A percentile compares a stretch with the other conserved stretches of the same genome.
Evolutionary conservation across 2,329 filamentous ascomycete genomes (phyloP).

Genomic region (Colletotrichum kahawae): DNA sequence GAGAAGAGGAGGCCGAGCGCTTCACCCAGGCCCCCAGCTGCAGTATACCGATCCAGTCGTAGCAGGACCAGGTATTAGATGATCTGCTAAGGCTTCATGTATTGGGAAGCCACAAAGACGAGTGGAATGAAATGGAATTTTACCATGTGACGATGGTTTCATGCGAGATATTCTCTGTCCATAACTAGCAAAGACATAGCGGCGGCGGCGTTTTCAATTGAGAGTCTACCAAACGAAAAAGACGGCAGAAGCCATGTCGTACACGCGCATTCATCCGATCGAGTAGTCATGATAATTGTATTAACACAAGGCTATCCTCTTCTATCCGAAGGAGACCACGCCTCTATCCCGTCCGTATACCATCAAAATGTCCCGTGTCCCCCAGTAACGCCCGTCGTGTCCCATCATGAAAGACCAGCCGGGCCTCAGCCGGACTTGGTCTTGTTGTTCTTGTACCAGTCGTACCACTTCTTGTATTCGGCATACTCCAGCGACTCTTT

Average conservation of each 20-base stretch:
- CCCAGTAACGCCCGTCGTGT: constrained; percentile 1
- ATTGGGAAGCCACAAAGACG: neutral
- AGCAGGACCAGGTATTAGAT: constrained; percentile 11
- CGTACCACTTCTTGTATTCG: constrained; percentile 81
- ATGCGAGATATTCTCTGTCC: neutral
- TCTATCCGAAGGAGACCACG: neutral
- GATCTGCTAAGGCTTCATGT: neutral
- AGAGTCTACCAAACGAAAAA: neutral
- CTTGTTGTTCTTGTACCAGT: constrained; percentile 63
- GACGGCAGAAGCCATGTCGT: neutral
- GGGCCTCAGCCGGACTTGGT: constrained; percentile 5
- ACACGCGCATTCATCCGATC: neutral
- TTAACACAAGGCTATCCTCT: constrained; percentile 5
- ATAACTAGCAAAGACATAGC: neutral
- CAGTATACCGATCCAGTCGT: constrained; percentile 5
- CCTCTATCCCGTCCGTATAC: neutral
- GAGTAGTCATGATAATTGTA: neutral
- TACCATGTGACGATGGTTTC: neutral
- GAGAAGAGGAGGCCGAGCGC: constrained; percentile 13
- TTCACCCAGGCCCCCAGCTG: constrained; percentile 2
- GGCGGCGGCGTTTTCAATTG: neutral
- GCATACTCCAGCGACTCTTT: constrained; percentile 73
- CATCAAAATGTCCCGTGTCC: neutral
- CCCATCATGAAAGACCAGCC: neutral
- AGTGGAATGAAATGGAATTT: neutral